Conservation (phyloP, 2,329 filamentous ascomycete genomes). For the Neospermospora avenae region DNA sequence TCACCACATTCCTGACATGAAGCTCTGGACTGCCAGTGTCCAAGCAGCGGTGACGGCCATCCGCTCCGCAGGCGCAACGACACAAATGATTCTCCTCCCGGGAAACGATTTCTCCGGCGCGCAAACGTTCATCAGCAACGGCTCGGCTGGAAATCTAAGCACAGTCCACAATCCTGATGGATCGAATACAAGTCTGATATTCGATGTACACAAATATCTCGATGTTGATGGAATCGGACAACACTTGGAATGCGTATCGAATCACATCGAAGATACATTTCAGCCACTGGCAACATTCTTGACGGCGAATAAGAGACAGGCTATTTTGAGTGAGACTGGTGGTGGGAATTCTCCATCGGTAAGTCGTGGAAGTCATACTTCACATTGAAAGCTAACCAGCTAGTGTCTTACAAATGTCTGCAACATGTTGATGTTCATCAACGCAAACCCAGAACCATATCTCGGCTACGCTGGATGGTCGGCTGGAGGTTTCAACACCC, state of each 20-base stretch:
- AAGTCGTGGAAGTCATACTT: not conserved
- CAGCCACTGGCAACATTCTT: constrained; percentile 46
- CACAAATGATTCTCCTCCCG: constrained; percentile 61
- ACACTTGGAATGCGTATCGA: constrained; percentile 48
- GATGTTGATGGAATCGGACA: constrained; percentile 56
- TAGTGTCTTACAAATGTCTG: constrained; percentile 23
- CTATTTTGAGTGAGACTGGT: constrained; percentile 52
- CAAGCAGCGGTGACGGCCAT: constrained; percentile 65
- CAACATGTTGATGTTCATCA: constrained; percentile 22
- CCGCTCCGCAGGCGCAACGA: constrained; percentile 55
- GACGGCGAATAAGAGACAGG: constrained; percentile 45
- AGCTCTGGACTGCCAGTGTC: constrained; percentile 55
- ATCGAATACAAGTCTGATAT: constrained; percentile 50
- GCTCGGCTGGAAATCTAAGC: constrained; percentile 49
- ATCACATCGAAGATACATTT: constrained; percentile 49
- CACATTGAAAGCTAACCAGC: not conserved
- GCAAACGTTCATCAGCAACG: constrained; percentile 46
- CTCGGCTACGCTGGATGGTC: constrained; percentile 39
- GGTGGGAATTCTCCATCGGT: constrained; percentile 35
- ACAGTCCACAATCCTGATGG: constrained; percentile 58
- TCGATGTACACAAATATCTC: constrained; percentile 61
- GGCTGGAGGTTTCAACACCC: constrained; percentile 35
- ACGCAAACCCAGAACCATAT: constrained; percentile 38
- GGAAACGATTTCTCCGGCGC: constrained; percentile 55
- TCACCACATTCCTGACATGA: constrained; percentile 46